Evolutionary conservation across 345 rosid species (phyloP), one percentile per base, ranked within the genome.

Genomic region (Eutrema japonicum): DNA sequence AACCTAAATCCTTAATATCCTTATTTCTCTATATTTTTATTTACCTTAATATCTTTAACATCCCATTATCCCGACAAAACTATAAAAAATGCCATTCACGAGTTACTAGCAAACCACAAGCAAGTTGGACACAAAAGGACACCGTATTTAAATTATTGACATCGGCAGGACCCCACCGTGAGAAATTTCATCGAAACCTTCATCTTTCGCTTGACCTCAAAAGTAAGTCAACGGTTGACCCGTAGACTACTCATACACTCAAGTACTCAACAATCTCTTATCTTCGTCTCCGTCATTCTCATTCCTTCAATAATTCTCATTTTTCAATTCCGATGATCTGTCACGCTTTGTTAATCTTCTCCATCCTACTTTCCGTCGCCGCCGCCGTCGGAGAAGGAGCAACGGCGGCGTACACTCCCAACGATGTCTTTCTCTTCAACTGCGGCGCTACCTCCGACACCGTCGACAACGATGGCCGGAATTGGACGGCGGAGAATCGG

Each of bases 201-300:
- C 4, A 12, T 12, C 47, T 12, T 43, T 43, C 18, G 63, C 51
- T 43, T 35, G 74, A 48, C 65, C 48, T 60, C 13, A 71, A 49
- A 37, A 60, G 75, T 60, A 62, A 64, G 71, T 65, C 64, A 55
- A 73, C 29, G 35, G 40, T 37, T 64, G 50, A 64, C 50, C 26
- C 50, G 18, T 1, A 3, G 62, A 72, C 69, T 72, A 55, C 22
- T 55, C 47, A 64, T 40, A n/a, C 64, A 72, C 45, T 3, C 29
- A 64, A 37, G 37, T 65, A 27, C 29, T 10, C n/a, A 2, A 2
- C n/a, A 2, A 3, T 27, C 16, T 56, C 37, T 66, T 47, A 41
- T 59, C 41, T 38, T 64, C 70, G 4, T 29, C 41, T 14, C 3
- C 16, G 13, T 33, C 16, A 3, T 35, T 41, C 61, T 53, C 41